Evolutionary conservation across 2,329 filamentous ascomycete genomes (phyloP).

Genomic region (Colletotrichum costaricense): DNA sequence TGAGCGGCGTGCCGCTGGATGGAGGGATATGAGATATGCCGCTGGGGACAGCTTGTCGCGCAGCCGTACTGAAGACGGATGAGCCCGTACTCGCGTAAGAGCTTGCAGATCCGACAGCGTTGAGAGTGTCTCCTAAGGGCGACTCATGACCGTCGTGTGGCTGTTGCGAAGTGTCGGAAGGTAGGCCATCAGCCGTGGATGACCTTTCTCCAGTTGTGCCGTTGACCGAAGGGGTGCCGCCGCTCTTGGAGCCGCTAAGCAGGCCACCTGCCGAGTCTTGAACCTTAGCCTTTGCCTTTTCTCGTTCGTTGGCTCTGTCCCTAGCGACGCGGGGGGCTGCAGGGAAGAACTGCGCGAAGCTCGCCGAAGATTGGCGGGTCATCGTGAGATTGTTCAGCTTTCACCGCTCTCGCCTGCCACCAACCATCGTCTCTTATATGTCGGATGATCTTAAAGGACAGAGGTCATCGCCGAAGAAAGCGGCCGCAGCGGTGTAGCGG

Average conservation of each 20-base stretch:
- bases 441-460: conserved; percentile 36
- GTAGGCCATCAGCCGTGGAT: conserved; percentile 30
- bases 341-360: conserved; percentile 89
- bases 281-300: conserved; percentile 66
- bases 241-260: conserved; percentile 40
- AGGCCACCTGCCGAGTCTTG: conserved; percentile 45
- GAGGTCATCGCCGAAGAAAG: conserved; percentile 22
- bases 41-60: conserved; percentile 54
- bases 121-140: conserved; percentile 73
- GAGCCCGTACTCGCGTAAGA: conserved; percentile 78
- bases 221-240: conserved; percentile 38
- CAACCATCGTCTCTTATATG: conserved; percentile 66
- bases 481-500: conserved; percentile 21
- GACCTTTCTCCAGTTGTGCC: conserved; percentile 24
- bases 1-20: conserved; percentile 62
- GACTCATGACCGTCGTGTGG: conserved; percentile 68
- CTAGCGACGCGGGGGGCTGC: conserved; percentile 76
- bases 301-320: conserved; percentile 70
- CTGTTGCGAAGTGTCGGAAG: conserved; percentile 50
- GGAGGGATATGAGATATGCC: conserved; percentile 54
- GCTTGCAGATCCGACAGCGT: conserved; percentile 78
- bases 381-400: conserved; percentile 68
- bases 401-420: conserved; percentile 64
- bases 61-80: conserved; percentile 73
- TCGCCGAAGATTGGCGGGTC: conserved; percentile 82